Evolutionary conservation across 2,329 filamentous ascomycete genomes (phyloP).

Genomic region (Colletotrichum chrysophilum): DNA sequence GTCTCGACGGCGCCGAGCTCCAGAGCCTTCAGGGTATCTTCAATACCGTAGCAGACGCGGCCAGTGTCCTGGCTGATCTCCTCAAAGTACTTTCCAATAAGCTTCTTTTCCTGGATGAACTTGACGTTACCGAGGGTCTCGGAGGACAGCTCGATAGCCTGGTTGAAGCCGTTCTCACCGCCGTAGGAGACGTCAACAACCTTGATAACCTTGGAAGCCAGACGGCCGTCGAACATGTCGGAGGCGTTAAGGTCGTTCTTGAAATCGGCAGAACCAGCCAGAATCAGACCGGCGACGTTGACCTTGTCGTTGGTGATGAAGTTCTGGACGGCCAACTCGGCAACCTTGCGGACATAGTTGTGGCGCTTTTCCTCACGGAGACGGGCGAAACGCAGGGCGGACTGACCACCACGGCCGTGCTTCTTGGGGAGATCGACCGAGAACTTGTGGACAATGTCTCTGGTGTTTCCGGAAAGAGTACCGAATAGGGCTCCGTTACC

Average conservation of each 20-base stretch:
- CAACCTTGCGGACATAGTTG: slow-evolving; percentile 99
- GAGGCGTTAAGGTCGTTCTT: slow-evolving; percentile 99
- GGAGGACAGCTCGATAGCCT: slow-evolving; percentile 92
- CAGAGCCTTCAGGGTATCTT: slow-evolving; percentile 95
- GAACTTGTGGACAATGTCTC: slow-evolving; percentile 97
- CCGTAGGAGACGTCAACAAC: slow-evolving; percentile 99
- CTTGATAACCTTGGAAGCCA: slow-evolving; percentile 97
- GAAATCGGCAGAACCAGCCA: slow-evolving; percentile 98
- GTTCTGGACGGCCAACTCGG: slow-evolving; percentile 97
- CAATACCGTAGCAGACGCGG: slow-evolving; percentile 96
- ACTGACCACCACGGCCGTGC: slow-evolving; percentile 99
- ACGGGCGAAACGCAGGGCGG: slow-evolving; percentile 98
- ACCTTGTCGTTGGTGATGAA: slow-evolving; percentile 99
- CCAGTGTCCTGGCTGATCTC: slow-evolving; percentile 98
- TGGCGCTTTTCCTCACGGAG: slow-evolving; percentile 99
- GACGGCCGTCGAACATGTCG: slow-evolving; percentile 93
- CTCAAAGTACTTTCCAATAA: slow-evolving; percentile 98
- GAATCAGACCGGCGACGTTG: slow-evolving; percentile 93
- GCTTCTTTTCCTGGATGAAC: slow-evolving; percentile 99
- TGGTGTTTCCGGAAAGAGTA: slow-evolving; percentile 95
- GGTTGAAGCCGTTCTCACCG: slow-evolving; percentile 99
- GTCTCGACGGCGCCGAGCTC: slow-evolving; percentile 95
- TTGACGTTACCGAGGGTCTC: slow-evolving; percentile 99
- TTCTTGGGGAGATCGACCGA: slow-evolving; percentile 99
- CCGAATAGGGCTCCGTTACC: slow-evolving; percentile 98